A percentile compares a stretch with the other conserved stretches of the same genome.
phyloP scores from a whole-genome alignment of 768 basidiomycete genomes.

The Cystobasidiopsis lactophilus region DNA sequence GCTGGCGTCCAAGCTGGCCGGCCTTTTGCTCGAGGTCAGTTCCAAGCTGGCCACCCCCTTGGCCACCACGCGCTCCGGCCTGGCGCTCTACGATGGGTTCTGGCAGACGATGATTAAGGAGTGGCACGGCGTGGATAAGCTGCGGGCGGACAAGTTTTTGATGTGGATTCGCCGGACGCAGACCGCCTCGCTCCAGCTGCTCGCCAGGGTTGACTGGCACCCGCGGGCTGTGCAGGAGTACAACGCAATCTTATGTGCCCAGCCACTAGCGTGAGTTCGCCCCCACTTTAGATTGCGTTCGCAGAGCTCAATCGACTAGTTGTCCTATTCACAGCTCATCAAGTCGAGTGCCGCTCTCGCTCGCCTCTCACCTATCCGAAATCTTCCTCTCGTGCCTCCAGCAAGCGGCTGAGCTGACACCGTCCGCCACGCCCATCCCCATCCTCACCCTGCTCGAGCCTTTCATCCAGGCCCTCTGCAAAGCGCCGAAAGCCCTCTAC shows the following conservation, averaged over 20 bases:
- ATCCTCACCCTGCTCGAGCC: constrained; percentile 40
- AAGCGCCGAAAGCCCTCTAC: constrained; percentile 43
- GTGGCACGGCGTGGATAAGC: constrained; percentile 77
- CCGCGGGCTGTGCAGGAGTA: constrained; percentile 35
- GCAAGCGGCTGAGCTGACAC: too few relatives aligned
- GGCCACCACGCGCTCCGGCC: constrained; percentile 27
- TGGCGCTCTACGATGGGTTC: constrained; percentile 65
- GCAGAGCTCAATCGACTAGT: too few relatives aligned
- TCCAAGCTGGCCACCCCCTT: constrained; percentile 8
- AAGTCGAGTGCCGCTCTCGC: too few relatives aligned
- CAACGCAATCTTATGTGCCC: constrained; percentile 26
- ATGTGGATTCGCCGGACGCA: constrained; percentile 76
- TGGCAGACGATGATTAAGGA: constrained; percentile 77
- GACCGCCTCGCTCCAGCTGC: constrained; percentile 64
- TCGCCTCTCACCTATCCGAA: too few relatives aligned
- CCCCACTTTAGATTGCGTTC: too few relatives aligned
- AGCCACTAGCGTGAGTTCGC: too few relatives aligned
- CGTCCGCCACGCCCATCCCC: constrained; percentile 28
- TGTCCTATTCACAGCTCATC: too few relatives aligned
- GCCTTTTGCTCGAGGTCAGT: constrained; percentile 50
- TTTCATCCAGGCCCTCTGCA: constrained; percentile 48
- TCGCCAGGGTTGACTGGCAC: constrained; percentile 55
- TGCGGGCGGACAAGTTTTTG: constrained; percentile 94
- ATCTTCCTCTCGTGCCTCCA: too few relatives aligned
- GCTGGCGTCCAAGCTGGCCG: constrained; percentile 65